Conservation (phyloP, 2,329 filamentous ascomycete genomes). For the Beauveria scarabaeidicola region DNA sequence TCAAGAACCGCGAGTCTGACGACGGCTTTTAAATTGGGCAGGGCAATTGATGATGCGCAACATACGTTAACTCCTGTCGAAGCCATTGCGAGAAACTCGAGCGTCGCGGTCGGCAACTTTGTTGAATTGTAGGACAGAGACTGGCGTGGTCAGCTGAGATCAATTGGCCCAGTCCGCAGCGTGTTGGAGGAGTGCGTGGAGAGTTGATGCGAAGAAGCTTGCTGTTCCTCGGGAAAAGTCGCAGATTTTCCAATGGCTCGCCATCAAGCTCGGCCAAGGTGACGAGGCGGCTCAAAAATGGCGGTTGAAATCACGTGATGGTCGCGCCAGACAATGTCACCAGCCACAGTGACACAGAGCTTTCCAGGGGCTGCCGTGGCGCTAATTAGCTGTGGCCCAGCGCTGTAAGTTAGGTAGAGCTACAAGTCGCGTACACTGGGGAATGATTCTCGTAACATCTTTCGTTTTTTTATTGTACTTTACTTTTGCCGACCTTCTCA, state of each 20-base stretch:
- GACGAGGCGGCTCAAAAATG: constrained; percentile 10
- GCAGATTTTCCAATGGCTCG: constrained; percentile 32
- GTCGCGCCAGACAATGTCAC: background rate
- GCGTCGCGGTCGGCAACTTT: constrained; percentile 34
- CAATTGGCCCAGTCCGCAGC: constrained; percentile 36
- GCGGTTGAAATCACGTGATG: constrained; percentile 10
- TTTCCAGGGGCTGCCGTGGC: constrained; percentile 6
- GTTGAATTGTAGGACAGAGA: background rate
- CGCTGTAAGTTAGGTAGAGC: background rate
- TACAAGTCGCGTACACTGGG: background rate
- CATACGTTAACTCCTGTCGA: constrained; percentile 61
- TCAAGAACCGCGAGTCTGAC: background rate
- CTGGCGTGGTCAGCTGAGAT: constrained; percentile 29
- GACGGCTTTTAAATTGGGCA: background rate
- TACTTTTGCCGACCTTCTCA: background rate
- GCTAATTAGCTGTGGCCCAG: constrained; percentile 6
- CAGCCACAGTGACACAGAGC: constrained; percentile 1
- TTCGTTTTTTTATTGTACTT: background rate
- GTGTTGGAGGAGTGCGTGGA: constrained; percentile 32
- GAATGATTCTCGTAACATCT: background rate
- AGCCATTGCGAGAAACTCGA: constrained; percentile 46
- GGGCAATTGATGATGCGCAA: constrained; percentile 19
- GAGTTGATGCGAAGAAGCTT: constrained; percentile 32
- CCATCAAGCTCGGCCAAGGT: constrained; percentile 23
- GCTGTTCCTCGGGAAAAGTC: constrained; percentile 38